Conservation (phyloP, 305 asterid genomes). For the Solanum aculeatissimum region DNA sequence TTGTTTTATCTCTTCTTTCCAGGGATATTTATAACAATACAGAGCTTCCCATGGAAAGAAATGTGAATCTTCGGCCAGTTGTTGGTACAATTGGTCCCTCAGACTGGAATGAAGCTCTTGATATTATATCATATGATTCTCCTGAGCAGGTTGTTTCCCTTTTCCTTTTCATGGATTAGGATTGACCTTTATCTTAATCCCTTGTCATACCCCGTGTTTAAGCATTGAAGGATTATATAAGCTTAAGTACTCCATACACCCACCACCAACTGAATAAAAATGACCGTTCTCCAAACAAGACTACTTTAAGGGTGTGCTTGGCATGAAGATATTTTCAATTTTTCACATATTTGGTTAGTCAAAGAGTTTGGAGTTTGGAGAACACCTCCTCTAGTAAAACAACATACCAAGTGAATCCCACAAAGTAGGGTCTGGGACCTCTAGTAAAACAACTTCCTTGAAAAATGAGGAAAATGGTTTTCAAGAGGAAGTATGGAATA, state of each 20-base stretch:
- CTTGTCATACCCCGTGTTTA: not conserved
- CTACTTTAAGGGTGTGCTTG: not conserved
- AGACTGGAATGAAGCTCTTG: constrained; percentile 96
- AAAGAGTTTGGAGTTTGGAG: not conserved
- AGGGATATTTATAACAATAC: constrained; percentile 68
- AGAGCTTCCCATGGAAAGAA: constrained; percentile 60
- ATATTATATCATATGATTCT: constrained; percentile 67
- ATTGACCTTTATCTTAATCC: not conserved
- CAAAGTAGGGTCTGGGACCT: not conserved
- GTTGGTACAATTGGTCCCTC: constrained; percentile 62
- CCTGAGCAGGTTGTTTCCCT: constrained; percentile 79
- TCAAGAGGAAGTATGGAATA: not conserved
- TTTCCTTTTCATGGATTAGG: not conserved
- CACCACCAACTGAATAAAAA: not conserved
- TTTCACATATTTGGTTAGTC: not conserved
- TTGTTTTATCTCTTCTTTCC: constrained; percentile 6
- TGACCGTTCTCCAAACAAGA: not conserved
- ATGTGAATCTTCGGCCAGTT: constrained; percentile 37
- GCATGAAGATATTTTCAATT: not conserved
- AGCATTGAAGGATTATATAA: not conserved
- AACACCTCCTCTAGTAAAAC: not conserved
- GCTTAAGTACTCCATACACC: not conserved
- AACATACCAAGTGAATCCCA: too few species aligned
- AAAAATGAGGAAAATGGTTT: not conserved
- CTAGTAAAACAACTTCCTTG: not conserved